Evolutionary conservation across 495 filamentous ascomycete genomes (phyloP), one percentile per base, ranked within the genome.

Genomic region (Aspergillus bridgeri): DNA sequence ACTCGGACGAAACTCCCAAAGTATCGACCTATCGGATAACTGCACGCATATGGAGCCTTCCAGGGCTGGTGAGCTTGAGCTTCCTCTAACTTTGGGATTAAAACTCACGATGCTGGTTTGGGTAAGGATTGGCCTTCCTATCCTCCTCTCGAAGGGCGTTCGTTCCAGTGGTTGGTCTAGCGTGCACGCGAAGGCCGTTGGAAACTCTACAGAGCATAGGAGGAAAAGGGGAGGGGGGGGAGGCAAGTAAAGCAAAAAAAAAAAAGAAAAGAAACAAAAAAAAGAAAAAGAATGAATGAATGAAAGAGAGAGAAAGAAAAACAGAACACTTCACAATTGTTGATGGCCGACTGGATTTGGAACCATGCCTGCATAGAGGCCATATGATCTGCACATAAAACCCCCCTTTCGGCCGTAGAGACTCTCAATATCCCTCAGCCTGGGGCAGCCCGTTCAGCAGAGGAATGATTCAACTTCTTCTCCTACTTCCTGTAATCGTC

Each of bases 101-200:
- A 43, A 21, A 22, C 42, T 24, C 50, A 42, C 29, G 19, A 52
- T 52, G 50, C 50, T 52, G 2, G 6, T 52, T 52, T 13, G 29
- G 50, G 50, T n/a, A 52, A 43, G 38, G 50, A 52, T 52, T 22
- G 29, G n/a, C 42, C 50, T 52, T 29, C 6, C 25, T 38, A 4
- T 33, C 2, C 6, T 15, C 17, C 19, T 33, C 24, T 19, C 21
- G 33, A 38, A 38, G 33, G 33, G 33, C 3, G 15, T 9, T 51
- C n/a, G 24, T 33, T 51, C 48, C 13, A 13, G 17, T 38, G 33
- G 7, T 11, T 38, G 33, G 33, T 38, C 17, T 38, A 38, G 33
- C 33, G 33, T 38, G 13, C 33, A 47, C 22, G 22, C 19, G 11
- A 47, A 47, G 19, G 18, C 22, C 22, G 45, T 47, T 47, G 9